A percentile compares a stretch with the other conserved stretches of the same genome.
Conservation (phyloP, 1,284 basidiomycete genomes). For the Leccinum pachyderme region DNA sequence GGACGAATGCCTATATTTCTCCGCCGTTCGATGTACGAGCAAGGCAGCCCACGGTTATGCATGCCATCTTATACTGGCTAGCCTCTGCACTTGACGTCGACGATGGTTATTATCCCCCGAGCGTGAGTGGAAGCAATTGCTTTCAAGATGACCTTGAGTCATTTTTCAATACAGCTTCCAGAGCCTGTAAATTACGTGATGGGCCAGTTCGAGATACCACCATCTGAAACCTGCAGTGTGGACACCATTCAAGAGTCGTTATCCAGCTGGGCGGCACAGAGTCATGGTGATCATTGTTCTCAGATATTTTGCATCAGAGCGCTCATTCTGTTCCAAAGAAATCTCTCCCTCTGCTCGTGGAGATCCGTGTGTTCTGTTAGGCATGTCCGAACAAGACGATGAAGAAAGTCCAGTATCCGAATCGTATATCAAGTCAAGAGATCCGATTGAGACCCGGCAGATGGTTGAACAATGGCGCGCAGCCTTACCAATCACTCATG, state of each 20-base stretch:
- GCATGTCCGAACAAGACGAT: slow-evolving; percentile 24
- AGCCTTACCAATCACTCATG: slow-evolving; percentile 17
- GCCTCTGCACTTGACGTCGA: slow-evolving; percentile 33
- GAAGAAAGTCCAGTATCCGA: slow-evolving; percentile 8
- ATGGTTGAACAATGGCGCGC: slow-evolving; percentile 35
- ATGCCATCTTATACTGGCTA: slow-evolving; percentile 36
- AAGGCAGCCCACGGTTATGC: slow-evolving; percentile 33
- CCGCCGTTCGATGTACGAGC: slow-evolving; percentile 30
- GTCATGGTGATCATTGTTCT: slow-evolving; percentile 29
- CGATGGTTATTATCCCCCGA: slow-evolving; percentile 31
- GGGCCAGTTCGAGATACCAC: slow-evolving; percentile 26
- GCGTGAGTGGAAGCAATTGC: slow-evolving; percentile 16
- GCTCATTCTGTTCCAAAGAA: slow-evolving; percentile 16
- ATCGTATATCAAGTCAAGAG: slow-evolving; percentile 23
- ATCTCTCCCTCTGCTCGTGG: slow-evolving; percentile 23
- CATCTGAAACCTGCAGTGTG: slow-evolving; percentile 17
- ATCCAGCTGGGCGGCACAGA: slow-evolving; percentile 37
- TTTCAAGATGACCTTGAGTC: background rate
- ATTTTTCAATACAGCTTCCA: slow-evolving; percentile 32
- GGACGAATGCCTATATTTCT: slow-evolving; percentile 37
- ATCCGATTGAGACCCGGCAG: slow-evolving; percentile 24
- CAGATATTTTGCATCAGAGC: background rate
- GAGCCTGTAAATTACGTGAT: slow-evolving; percentile 37
- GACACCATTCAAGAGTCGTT: slow-evolving; percentile 28
- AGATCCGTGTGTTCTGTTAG: slow-evolving; percentile 9